Conservation (phyloP, 2,329 filamentous ascomycete species). For the Aspergillus sp. region DNA sequence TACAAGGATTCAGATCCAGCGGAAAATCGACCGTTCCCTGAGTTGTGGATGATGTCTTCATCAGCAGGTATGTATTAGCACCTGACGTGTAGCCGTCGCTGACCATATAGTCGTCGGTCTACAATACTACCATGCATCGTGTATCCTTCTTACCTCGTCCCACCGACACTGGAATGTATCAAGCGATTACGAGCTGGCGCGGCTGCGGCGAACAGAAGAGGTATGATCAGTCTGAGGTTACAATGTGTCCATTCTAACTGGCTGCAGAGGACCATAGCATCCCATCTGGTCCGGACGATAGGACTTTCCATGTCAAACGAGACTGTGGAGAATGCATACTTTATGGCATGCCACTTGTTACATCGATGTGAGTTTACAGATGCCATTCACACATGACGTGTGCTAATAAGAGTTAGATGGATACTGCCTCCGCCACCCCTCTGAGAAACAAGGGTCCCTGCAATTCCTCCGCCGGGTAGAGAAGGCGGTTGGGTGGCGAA, state of each 20-base stretch:
- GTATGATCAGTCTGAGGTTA: constrained; percentile 13
- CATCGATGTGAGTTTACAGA: constrained; percentile 31
- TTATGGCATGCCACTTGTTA: constrained; percentile 37
- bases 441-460: constrained; percentile 32
- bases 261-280: constrained; percentile 31
- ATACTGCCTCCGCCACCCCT: constrained; percentile 32
- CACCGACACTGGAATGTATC: constrained; percentile 24
- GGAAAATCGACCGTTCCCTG: constrained; percentile 34
- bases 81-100: not conserved
- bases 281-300: constrained; percentile 32
- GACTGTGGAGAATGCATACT: constrained; percentile 37
- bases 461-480: constrained; percentile 32
- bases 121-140: constrained; percentile 42
- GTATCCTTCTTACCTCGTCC: constrained; percentile 34
- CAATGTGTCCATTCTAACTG: not conserved
- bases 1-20: constrained; percentile 30
- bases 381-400: too few relatives aligned
- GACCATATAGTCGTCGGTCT: constrained; percentile 35
- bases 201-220: constrained; percentile 31
- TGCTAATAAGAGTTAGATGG: constrained; percentile 28
- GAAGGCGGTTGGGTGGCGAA: constrained; percentile 35
- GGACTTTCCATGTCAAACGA: constrained; percentile 38
- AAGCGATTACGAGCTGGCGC: constrained; percentile 32
- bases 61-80: constrained; percentile 31
- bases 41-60: constrained; percentile 40